A percentile compares a stretch with the other conserved stretches of the same genome.
Evolutionary conservation across 306 rosid species (phyloP).

Genomic region (Urtica urens): DNA sequence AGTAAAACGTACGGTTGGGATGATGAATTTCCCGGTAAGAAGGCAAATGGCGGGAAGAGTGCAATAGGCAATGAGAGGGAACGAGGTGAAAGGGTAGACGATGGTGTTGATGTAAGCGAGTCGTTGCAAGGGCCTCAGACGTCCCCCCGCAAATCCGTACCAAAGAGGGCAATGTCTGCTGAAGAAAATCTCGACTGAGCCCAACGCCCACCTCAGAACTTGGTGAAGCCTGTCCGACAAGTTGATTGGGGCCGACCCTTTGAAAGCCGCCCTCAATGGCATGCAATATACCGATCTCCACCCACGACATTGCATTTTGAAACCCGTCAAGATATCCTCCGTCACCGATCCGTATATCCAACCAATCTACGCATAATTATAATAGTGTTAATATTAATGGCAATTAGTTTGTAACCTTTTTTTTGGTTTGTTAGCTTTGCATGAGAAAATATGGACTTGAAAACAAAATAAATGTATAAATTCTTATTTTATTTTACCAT

Average conservation of each 20-base stretch:
- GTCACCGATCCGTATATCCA: constrained; percentile 99
- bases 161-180: constrained; percentile 97
- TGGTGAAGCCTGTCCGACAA: constrained; percentile 91
- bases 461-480: no score
- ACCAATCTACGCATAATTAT: constrained; percentile 68
- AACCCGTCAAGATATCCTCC: constrained; percentile 94
- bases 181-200: constrained; percentile 99
- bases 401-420: no score
- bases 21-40: constrained; percentile 91
- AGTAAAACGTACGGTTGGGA: constrained; percentile 66
- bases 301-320: constrained; percentile 99
- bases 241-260: constrained; percentile 95
- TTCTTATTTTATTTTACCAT: no score
- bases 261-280: constrained; percentile 98
- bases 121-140: constrained; percentile 81
- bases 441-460: no score
- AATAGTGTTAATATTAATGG: no score
- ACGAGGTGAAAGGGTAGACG: constrained; percentile 92
- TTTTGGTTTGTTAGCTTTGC: no score
- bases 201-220: constrained; percentile 99
- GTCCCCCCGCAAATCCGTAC: constrained; percentile 96
- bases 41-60: constrained; percentile 87
- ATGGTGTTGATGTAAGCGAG: constrained; percentile 91
- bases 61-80: constrained; percentile 90
- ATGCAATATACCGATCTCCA: constrained; percentile 98